A percentile compares a stretch with the other conserved stretches of the same genome.
These are phyloP conservation scores for Hypsizygus ulmarius DNA, from an alignment of 1,284 basidiomycete genomes.

Conservation along the genomic window DNA sequence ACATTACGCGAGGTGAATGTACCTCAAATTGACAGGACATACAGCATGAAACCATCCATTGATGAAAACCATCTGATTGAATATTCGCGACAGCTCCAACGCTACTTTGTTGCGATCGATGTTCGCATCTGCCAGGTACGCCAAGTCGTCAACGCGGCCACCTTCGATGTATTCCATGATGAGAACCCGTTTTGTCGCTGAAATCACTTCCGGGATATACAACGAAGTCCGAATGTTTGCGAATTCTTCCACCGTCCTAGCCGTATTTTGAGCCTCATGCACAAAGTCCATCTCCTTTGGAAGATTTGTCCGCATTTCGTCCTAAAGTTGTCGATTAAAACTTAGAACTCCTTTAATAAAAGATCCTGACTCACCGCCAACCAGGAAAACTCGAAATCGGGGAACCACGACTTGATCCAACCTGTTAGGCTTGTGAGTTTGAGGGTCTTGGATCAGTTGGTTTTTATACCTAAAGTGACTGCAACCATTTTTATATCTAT, in stretches of 20 bases:
- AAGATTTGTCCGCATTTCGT: constrained; percentile 90
- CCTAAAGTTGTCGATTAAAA: constrained; percentile 31
- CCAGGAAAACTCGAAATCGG: constrained; percentile 94
- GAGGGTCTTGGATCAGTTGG: background rate
- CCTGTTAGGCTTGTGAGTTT: constrained; percentile 36
- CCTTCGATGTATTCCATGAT: constrained; percentile 95
- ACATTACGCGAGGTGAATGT: background rate
- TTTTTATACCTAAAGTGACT: constrained; percentile 56
- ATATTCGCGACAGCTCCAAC: constrained; percentile 86
- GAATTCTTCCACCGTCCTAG: constrained; percentile 74
- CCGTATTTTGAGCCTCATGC: constrained; percentile 88
- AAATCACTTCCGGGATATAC: constrained; percentile 88
- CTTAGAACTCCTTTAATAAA: background rate
- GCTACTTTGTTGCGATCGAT: constrained; percentile 96
- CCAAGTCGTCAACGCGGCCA: constrained; percentile 85
- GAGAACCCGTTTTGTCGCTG: constrained; percentile 82
- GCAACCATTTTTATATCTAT: constrained; percentile 87
- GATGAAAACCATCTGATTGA: constrained; percentile 95
- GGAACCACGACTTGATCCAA: constrained; percentile 88
- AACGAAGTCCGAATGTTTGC: constrained; percentile 71
- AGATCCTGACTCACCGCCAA: constrained; percentile 48
- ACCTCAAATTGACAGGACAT: constrained; percentile 25
- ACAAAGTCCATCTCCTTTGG: constrained; percentile 95
- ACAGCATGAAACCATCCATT: constrained; percentile 91
- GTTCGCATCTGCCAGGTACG: constrained; percentile 77